phyloP scores from a whole-genome alignment of 176 grass and related monocot species.

The Puccinellia tenuiflora region DNA sequence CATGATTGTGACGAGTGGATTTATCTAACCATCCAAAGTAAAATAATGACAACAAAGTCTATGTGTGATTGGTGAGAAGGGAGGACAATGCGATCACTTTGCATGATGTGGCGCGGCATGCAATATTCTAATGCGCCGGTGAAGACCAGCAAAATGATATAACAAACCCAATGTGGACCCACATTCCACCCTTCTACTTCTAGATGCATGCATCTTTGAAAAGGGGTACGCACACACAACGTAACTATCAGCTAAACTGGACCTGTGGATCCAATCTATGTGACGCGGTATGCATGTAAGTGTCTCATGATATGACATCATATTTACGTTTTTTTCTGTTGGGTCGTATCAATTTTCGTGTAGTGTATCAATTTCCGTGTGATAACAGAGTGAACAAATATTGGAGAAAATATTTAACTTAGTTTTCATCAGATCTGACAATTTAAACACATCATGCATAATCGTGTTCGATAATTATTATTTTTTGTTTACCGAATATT shows the following conservation, averaged over 20 bases:
- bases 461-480: no score
- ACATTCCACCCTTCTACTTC: constrained; percentile 17
- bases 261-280: background rate
- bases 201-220: constrained; percentile 25
- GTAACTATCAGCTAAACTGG: background rate
- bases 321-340: background rate
- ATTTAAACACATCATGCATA: no score
- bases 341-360: background rate
- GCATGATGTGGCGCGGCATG: background rate
- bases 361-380: no score
- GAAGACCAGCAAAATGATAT: constrained; percentile 17
- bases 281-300: no score
- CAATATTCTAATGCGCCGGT: constrained; percentile 31
- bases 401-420: no score
- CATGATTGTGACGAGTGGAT: constrained; percentile 8
- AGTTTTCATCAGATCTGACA: no score
- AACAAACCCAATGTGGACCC: background rate
- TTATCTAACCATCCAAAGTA: constrained; percentile 5
- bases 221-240: background rate
- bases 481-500: no score
- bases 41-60: background rate
- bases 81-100: constrained; percentile 9
- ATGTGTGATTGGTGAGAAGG: constrained; percentile 13
- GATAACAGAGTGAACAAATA: no score
- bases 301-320: no score